Percentiles rank a stretch among this genome's conserved stretches.
Conservation (phyloP, 176 grass and related monocot species). For the Pharus latifolius region DNA sequence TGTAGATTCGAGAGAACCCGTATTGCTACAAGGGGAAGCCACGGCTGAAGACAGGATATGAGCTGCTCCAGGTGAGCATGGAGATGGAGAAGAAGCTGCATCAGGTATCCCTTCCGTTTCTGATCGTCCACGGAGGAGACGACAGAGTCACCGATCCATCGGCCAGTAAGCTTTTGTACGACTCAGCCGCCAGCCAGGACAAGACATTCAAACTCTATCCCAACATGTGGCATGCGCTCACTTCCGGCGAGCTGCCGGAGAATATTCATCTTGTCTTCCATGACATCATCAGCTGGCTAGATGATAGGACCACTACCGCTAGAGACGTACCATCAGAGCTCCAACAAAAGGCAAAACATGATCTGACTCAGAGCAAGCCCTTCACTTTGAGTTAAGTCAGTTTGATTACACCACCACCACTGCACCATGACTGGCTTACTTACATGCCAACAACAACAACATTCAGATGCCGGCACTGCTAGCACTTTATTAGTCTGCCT, state of each 20-base stretch:
- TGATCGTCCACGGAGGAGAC: conserved; percentile 57
- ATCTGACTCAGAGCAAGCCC: too few relatives aligned
- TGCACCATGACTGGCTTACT: too few relatives aligned
- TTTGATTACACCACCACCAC: too few relatives aligned
- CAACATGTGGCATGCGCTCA: conserved; percentile 74
- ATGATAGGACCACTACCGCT: background rate
- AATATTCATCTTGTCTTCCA: conserved; percentile 44
- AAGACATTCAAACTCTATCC: conserved; percentile 61
- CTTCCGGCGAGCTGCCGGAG: conserved; percentile 41
- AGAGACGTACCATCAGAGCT: background rate
- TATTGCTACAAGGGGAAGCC: conserved; percentile 43
- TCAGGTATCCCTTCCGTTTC: conserved; percentile 53
- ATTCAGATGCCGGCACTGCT: too few relatives aligned
- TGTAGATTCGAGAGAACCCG: conserved; percentile 17
- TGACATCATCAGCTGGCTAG: conserved; percentile 53
- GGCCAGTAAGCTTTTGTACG: conserved; percentile 39
- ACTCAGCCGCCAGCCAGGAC: conserved; percentile 33
- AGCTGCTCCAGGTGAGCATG: conserved; percentile 20
- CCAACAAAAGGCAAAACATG: conserved; percentile 29
- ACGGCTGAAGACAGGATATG: conserved; percentile 14
- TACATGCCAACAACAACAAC: too few relatives aligned
- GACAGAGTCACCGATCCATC: conserved; percentile 63
- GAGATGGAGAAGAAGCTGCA: conserved; percentile 31
- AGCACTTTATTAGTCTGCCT: too few relatives aligned
- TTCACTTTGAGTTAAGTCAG: too few relatives aligned